Base-by-base conservation (phyloP, 2,329 filamentous ascomycete genomes). In the Hortaea werneckii region DNA sequence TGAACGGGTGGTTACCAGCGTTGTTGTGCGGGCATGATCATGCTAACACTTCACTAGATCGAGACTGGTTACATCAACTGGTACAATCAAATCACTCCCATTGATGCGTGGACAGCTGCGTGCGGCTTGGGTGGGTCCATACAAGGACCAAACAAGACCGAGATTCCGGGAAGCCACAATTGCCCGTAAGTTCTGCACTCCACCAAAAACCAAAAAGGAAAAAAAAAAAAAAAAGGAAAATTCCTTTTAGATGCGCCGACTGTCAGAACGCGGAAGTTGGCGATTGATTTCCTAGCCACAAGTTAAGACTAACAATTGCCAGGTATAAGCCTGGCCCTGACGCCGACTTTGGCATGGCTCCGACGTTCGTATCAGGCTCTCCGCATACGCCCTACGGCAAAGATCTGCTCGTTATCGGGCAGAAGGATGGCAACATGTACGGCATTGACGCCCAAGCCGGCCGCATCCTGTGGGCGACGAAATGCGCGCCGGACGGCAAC, bases 291-390 rank as follows among this genome's bases (percentile, higher is more conserved):
- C 20, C 20, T 20, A 20, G 20, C 20, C 20, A 20, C 20, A 20
- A 20, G 2, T 20, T 20, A 20, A 20, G 20, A 20, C 20, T 20
- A 20, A 20, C 20, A 20, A 20, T 20, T 20, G 4, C 20, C 20
- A 20, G 20, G 20, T 12, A 40, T 13, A 12, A 9, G 37, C 37
- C 20, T 9, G 41, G 41, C 29, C 41, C 41, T 11, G 41, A 43
- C 35, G 41, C 28, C 9, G 41, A 43, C 20, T 43, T 43, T 35
- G 41, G 41, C 9, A 43, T 43, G 41, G 41, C 41, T 9, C 41
- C 41, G 6, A 13, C 28, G 8, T 43, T 43, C 30, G 29, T 43
- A 8, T 10, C 41, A 9, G 41, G 32, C 9, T 10, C 9, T 12
- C 9, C 32, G 32, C 9, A 35, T 12, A 35, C 32, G n/a, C 32